These are phyloP conservation scores for Trematosphaeria pertusa DNA, from an alignment of 2,329 filamentous ascomycete genomes.

Conservation along the genomic window DNA sequence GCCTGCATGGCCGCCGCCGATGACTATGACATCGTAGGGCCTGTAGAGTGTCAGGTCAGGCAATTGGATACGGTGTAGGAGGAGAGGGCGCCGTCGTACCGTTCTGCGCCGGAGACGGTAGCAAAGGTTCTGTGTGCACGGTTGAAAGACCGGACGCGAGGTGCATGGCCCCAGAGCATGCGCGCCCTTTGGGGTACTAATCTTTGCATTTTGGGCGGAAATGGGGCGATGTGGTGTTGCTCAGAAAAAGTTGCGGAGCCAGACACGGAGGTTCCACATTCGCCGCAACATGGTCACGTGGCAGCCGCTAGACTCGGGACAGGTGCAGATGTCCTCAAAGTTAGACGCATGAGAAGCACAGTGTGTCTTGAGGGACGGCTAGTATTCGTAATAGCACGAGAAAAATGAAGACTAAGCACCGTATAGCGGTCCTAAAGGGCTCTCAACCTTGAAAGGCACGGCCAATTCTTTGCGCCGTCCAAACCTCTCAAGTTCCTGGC, in stretches of 20 bases:
- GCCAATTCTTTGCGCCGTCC: conserved; percentile 18
- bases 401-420: too few species aligned
- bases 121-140: conserved; percentile 51
- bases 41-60: conserved; percentile 51
- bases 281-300: conserved; percentile 34
- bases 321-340: too few species aligned
- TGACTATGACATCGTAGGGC: conserved; percentile 89
- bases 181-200: conserved; percentile 38
- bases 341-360: too few species aligned
- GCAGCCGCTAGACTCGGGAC: too few species aligned
- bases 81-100: conserved; percentile 35
- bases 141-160: conserved; percentile 52
- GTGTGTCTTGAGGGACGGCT: too few species aligned
- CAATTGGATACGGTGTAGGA: not conserved
- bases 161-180: conserved; percentile 57
- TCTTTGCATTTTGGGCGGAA: conserved; percentile 29
- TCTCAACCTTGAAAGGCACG: too few species aligned
- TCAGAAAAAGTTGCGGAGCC: conserved; percentile 22
- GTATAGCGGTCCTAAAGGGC: too few species aligned
- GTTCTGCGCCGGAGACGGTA: conserved; percentile 50
- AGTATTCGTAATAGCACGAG: not conserved
- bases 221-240: not conserved
- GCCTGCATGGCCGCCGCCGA: conserved; percentile 94
- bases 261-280: conserved; percentile 25
- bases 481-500: conserved; percentile 6